phyloP scores from a whole-genome alignment of 148 eudicot genomes.

The Amaranthus palmeri region DNA sequence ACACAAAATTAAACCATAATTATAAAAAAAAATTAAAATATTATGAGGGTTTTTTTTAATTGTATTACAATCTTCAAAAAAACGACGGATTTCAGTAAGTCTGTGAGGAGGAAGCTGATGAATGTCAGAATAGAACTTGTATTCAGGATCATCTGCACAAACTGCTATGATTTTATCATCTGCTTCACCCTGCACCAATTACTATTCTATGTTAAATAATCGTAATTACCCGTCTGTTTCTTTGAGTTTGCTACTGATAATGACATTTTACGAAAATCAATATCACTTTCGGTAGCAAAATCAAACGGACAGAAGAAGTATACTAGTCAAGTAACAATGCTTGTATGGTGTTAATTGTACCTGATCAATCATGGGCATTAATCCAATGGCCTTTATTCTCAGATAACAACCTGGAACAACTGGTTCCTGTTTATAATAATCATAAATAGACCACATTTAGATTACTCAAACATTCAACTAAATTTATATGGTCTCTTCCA shows the following conservation, averaged over 20 bases:
- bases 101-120: conserved; percentile 56
- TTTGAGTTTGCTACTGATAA: no score
- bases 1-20: conserved; percentile 3
- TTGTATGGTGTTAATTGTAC: conserved; percentile 12
- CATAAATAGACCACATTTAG: background rate
- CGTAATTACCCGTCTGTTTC: no score
- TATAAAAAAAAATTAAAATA: background rate
- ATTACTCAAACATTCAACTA: no score
- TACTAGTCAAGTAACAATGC: no score
- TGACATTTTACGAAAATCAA: no score
- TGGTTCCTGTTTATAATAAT: conserved; percentile 47
- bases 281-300: no score
- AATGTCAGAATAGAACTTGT: conserved; percentile 43
- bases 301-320: no score
- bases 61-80: conserved; percentile 47
- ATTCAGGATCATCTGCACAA: conserved; percentile 56
- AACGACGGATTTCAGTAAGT: conserved; percentile 44
- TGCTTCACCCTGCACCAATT: conserved; percentile 35
- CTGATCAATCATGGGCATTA: conserved; percentile 93
- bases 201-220: no score
- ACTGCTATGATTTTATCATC: conserved; percentile 56
- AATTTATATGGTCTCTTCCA: no score
- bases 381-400: conserved; percentile 61
- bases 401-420: conserved; percentile 74
- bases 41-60: no score